A percentile compares a stretch with the other conserved stretches of the same genome.
Evolutionary conservation across 2,329 filamentous ascomycete species (phyloP).

Genomic region (Graphilbum sp.): DNA sequence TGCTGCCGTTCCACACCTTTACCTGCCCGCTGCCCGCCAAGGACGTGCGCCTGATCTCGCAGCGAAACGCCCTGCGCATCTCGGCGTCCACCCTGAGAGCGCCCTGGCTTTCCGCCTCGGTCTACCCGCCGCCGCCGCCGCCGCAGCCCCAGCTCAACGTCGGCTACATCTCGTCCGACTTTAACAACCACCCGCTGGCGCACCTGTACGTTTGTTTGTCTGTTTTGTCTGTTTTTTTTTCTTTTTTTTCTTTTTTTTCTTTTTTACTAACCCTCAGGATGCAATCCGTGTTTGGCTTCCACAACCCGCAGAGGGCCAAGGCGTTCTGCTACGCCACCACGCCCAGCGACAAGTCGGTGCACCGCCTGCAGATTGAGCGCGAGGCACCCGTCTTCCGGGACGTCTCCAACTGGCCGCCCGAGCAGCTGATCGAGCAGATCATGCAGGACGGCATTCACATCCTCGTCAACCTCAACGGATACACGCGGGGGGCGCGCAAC

Average conservation of each 20-base stretch:
- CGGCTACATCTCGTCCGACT: conserved; percentile 94
- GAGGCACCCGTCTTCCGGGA: conserved; percentile 87
- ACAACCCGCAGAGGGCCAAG: conserved; percentile 55
- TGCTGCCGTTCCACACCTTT: conserved; percentile 94
- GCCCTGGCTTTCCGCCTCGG: conserved; percentile 66
- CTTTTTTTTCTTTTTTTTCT: neutral
- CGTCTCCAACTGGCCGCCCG: conserved; percentile 71
- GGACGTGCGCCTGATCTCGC: conserved; percentile 85
- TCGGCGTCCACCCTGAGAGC: conserved; percentile 77
- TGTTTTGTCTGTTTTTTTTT: neutral
- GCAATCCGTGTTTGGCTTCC: conserved; percentile 95
- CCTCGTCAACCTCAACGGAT: conserved; percentile 93
- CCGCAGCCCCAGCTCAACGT: conserved; percentile 74
- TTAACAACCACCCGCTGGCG: conserved; percentile 94
- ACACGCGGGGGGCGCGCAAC: conserved; percentile 90
- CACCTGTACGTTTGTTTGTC: conserved; percentile 45
- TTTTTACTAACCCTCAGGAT: conserved; percentile 34
- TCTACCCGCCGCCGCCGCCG: conserved; percentile 73
- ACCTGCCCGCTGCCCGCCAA: conserved; percentile 84
- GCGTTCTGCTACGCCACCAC: conserved; percentile 96
- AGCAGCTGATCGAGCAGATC: conserved; percentile 74
- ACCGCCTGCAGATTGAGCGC: conserved; percentile 81
- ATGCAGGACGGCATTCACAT: conserved; percentile 81
- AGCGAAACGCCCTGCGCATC: conserved; percentile 84
- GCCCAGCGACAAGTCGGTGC: conserved; percentile 70